Evolutionary conservation across 495 filamentous ascomycete genomes (phyloP).

Genomic region (Parathielavia appendiculata): DNA sequence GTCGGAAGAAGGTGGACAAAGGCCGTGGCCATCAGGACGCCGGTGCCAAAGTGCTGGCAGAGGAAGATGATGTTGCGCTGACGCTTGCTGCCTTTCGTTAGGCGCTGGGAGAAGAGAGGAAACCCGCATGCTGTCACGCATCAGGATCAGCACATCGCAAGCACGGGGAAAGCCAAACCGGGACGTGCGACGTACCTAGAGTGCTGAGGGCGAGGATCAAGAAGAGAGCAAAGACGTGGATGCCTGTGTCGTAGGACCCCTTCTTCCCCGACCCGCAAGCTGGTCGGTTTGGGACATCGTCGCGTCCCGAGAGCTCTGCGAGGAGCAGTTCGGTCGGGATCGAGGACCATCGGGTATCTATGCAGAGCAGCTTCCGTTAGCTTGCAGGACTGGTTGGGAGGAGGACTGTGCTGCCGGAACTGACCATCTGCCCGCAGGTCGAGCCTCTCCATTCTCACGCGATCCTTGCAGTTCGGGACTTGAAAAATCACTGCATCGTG

Average conservation of each 20-base stretch:
- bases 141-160: neutral
- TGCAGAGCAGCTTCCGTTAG: neutral
- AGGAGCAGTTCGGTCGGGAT: conserved; percentile 48
- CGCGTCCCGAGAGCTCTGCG: conserved; percentile 48
- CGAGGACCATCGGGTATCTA: conserved; percentile 39
- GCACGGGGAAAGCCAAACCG: conserved; percentile 14
- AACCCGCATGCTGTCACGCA: conserved; percentile 50
- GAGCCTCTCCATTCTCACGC: conserved; percentile 20
- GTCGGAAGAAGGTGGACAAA: conserved; percentile 84
- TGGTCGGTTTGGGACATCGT: conserved; percentile 39
- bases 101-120: conserved; percentile 52
- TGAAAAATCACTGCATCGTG: conserved; percentile 11
- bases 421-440: conserved; percentile 16
- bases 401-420: neutral
- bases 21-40: conserved; percentile 81
- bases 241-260: conserved; percentile 59
- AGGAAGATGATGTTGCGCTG: conserved; percentile 58
- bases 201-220: conserved; percentile 68
- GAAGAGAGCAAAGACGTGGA: conserved; percentile 74
- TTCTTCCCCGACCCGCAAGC: conserved; percentile 57
- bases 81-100: conserved; percentile 38
- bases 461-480: neutral
- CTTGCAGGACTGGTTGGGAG: too few relatives aligned
- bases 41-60: conserved; percentile 80
- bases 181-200: conserved; percentile 48